These are phyloP conservation scores for Penicillium robsamsonii DNA, from an alignment of 495 filamentous ascomycete genomes.

Conservation along the genomic window DNA sequence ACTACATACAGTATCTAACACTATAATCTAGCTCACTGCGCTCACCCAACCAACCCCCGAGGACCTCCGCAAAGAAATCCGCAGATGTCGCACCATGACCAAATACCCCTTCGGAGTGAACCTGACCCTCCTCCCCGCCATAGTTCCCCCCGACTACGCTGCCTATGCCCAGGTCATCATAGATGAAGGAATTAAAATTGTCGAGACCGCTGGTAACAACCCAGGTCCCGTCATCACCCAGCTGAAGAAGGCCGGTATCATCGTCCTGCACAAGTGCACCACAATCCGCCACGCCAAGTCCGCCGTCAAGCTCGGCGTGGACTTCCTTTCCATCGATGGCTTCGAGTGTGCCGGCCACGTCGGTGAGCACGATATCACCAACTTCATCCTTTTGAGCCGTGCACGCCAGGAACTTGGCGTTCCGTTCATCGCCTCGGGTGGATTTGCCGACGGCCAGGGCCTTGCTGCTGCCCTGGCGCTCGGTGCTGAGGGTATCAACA, in stretches of 20 bases:
- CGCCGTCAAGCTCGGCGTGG: slow-evolving; percentile 90
- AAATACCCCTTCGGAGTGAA: slow-evolving; percentile 91
- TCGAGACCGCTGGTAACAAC: slow-evolving; percentile 95
- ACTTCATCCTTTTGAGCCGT: slow-evolving; percentile 87
- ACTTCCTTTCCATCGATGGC: slow-evolving; percentile 94
- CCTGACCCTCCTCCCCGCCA: slow-evolving; percentile 87
- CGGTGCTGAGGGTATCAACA: slow-evolving; percentile 91
- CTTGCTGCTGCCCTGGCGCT: slow-evolving; percentile 88
- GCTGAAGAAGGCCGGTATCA: slow-evolving; percentile 75
- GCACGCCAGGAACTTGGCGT: slow-evolving; percentile 81
- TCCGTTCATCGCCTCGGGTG: slow-evolving; percentile 93
- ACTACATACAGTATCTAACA: slow-evolving; percentile 11
- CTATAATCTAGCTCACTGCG: slow-evolving; percentile 62
- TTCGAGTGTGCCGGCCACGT: slow-evolving; percentile 98
- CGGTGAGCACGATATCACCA: slow-evolving; percentile 94
- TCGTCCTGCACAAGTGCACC: slow-evolving; percentile 95
- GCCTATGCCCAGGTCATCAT: slow-evolving; percentile 93
- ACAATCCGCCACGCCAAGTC: slow-evolving; percentile 91
- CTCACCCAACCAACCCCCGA: slow-evolving; percentile 93
- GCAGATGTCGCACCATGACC: slow-evolving; percentile 80
- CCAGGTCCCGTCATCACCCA: slow-evolving; percentile 87
- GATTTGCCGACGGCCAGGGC: slow-evolving; percentile 93
- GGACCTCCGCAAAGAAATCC: slow-evolving; percentile 92
- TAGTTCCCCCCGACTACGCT: slow-evolving; percentile 85
- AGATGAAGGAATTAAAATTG: slow-evolving; percentile 88